Evolutionary conservation across 2,329 filamentous ascomycete genomes (phyloP), one percentile per base, ranked within the genome.

Genomic region (Calonectria crousiana): DNA sequence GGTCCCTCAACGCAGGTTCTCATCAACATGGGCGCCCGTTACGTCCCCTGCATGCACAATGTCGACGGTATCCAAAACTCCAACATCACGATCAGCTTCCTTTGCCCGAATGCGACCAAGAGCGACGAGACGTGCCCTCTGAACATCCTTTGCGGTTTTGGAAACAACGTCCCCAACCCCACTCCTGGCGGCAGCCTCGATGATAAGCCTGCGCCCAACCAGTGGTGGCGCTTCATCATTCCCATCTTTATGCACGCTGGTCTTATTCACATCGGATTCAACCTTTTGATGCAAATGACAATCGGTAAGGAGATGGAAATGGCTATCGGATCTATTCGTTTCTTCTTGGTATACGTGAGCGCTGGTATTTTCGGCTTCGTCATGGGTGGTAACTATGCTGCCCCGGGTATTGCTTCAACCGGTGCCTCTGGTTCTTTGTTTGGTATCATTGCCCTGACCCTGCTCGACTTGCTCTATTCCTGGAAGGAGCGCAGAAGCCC

Each of bases 201-300:
- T 69, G 87, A 90, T 79, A 86, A 76, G 13, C 89, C 93, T 2
- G 89, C 91, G 74, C 97, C 97, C 0, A 93, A 98, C 82, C 97
- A 99, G 84, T 99, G 97, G 97, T 99, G 91, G 86, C 94, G 97
- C 74, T 98, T 99, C 87, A 98, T 99, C 82, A 87, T 93, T 2
- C 96, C 97, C 49, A 98, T 99, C 75, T 99, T 99, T 86, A 88
- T 99, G 80, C 97, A 99, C 81, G 95, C 95, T 1, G 97, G 97
- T 18, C 86, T 99, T 71, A 93, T 99, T 76, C 97, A 99, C 83
- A 98, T 99, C 73, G 95, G 92, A 20, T 98, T 98, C 89, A 99
- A 99, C 85, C 89, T 99, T 85, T 89, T 98, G 10, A 90, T 98
- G 28, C 97, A 99, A 84, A 86, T 98, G 81, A 97, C 95, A 0